phyloP scores from a whole-genome alignment of 306 rosid genomes.

The Pyrus betulifolia region DNA sequence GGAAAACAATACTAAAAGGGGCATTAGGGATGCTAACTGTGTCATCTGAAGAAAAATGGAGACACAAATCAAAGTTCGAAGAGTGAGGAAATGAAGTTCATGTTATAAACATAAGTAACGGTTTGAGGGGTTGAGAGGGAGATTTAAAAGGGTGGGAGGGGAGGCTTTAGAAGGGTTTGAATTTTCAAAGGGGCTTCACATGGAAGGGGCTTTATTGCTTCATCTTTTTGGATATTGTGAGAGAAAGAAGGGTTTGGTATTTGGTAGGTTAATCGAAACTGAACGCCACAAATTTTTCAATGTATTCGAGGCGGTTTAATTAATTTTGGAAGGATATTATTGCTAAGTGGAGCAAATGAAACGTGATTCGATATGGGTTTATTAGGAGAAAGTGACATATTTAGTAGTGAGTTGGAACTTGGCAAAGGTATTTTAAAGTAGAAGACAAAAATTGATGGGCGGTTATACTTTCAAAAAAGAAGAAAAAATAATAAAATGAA shows the following conservation, averaged over 20 bases:
- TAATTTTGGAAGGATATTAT: neutral
- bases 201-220: constrained; percentile 8
- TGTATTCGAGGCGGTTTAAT: neutral
- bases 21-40: neutral
- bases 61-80: neutral
- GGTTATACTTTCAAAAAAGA: neutral
- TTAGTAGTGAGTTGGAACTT: neutral
- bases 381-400: neutral
- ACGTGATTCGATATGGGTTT: constrained; percentile 18
- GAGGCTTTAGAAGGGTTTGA: neutral
- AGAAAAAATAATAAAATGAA: too few species aligned
- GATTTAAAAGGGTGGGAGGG: neutral
- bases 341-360: neutral
- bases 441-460: neutral
- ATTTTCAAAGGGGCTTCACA: constrained; percentile 16
- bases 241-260: neutral
- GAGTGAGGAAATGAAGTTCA: neutral
- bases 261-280: neutral
- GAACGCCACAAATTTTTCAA: too few species aligned
- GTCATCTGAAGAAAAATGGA: constrained; percentile 16
- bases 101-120: neutral
- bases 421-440: neutral
- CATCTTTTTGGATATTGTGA: neutral
- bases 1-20: neutral
- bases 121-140: neutral